These are phyloP conservation scores for Alectoria sarmentosa DNA, from an alignment of 495 filamentous ascomycete species.

Conservation along the genomic window DNA sequence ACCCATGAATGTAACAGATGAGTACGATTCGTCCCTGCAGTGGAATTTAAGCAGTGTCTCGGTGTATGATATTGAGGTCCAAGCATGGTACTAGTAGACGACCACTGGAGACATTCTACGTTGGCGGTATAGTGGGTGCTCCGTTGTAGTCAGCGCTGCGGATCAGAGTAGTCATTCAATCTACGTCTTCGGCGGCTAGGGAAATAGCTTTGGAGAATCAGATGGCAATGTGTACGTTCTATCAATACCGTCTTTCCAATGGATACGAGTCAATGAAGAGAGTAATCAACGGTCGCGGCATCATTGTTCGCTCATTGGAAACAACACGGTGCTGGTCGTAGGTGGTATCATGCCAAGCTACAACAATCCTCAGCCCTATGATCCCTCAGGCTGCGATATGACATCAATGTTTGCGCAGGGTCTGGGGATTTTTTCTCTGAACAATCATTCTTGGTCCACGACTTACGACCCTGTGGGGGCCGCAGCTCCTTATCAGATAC, in stretches of 20 bases:
- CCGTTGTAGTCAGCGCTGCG: constrained; percentile 16
- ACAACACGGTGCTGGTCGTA: constrained; percentile 18
- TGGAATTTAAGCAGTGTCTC: constrained; percentile 16
- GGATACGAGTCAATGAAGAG: constrained; percentile 23
- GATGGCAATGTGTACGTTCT: constrained; percentile 22
- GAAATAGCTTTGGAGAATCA: constrained; percentile 2
- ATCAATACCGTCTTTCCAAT: constrained; percentile 21
- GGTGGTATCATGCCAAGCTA: constrained; percentile 14
- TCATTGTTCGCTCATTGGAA: constrained; percentile 17
- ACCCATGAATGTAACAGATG: constrained; percentile 1
- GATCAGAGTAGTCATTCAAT: constrained; percentile 23
- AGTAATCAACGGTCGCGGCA: constrained; percentile 8
- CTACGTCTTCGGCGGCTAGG: constrained; percentile 24
- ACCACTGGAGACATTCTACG: constrained; percentile 18
- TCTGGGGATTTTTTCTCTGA: constrained; percentile 21
- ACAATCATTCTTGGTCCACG: constrained; percentile 18
- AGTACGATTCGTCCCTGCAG: constrained; percentile 10
- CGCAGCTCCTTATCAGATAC: constrained; percentile 12
- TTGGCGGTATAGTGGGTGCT: constrained; percentile 18
- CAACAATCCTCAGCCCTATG: constrained; percentile 7
- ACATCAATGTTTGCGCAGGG: constrained; percentile 17
- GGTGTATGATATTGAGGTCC: constrained; percentile 17
- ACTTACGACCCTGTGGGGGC: constrained; percentile 12
- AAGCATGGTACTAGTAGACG: constrained; percentile 18
- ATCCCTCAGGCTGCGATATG: constrained; percentile 16